Evolutionary conservation across 352 stramenopile genomes (phyloP).

Genomic region (Globisporangium sylvaticum): DNA sequence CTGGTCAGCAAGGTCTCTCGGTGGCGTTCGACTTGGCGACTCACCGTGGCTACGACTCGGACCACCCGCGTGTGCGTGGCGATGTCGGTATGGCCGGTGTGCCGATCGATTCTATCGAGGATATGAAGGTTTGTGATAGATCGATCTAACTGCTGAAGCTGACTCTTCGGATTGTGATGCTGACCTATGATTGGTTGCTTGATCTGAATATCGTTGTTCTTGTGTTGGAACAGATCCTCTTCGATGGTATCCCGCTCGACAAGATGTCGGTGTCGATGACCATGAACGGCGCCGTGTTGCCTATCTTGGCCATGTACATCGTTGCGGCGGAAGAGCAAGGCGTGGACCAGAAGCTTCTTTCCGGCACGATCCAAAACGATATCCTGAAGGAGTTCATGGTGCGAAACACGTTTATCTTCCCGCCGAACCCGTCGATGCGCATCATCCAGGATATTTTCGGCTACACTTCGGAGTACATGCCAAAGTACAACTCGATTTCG

Average conservation of each 20-base stretch:
- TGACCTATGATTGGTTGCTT: background rate
- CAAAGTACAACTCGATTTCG: constrained; percentile 97
- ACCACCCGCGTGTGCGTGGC: constrained; percentile 92
- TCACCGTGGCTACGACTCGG: constrained; percentile 97
- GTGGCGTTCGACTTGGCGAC: constrained; percentile 97
- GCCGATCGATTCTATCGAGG: constrained; percentile 94
- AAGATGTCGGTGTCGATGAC: constrained; percentile 98
- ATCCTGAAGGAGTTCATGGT: constrained; percentile 98
- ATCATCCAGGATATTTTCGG: constrained; percentile 97
- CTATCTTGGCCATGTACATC: constrained; percentile 96
- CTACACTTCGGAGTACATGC: constrained; percentile 95
- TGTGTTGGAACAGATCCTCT: constrained; percentile 70
- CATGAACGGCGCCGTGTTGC: constrained; percentile 97
- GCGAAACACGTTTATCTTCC: constrained; percentile 99
- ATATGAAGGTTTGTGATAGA: constrained; percentile 82
- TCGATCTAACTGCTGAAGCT: constrained; percentile 17
- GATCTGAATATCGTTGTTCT: too few relatives aligned
- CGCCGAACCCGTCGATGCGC: constrained; percentile 91
- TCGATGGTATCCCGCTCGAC: constrained; percentile 94
- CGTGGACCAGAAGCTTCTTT: constrained; percentile 85
- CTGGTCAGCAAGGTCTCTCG: constrained; percentile 89
- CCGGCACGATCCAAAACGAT: constrained; percentile 91
- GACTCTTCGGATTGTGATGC: background rate
- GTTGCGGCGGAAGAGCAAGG: constrained; percentile 95
- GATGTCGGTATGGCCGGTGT: constrained; percentile 98